phyloP scores from a whole-genome alignment of 2,329 filamentous ascomycete genomes.

The Periconia sp. region DNA sequence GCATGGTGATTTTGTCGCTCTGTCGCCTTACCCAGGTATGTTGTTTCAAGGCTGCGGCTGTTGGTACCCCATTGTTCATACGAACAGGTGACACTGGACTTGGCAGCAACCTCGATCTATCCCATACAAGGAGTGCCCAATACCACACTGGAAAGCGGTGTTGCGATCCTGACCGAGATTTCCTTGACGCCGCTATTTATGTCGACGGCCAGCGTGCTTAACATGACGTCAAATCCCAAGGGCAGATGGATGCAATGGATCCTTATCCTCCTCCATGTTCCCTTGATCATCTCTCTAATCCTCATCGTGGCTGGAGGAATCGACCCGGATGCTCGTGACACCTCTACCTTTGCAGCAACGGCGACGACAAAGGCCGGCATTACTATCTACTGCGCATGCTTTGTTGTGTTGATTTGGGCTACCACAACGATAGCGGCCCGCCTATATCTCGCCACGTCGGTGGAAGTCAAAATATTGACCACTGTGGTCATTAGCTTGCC shows the following conservation, averaged over 20 bases:
- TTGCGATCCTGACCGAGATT: conserved; percentile 45
- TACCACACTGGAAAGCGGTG: conserved; percentile 37
- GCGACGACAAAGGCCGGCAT: conserved; percentile 43
- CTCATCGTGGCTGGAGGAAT: conserved; percentile 44
- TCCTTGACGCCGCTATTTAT: conserved; percentile 44
- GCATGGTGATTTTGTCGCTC: conserved; percentile 35
- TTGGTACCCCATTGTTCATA: not conserved
- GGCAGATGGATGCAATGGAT: conserved; percentile 47
- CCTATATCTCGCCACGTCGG: conserved; percentile 38
- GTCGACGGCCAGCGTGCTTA: conserved; percentile 41
- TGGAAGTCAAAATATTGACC: conserved; percentile 43
- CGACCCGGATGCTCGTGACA: conserved; percentile 39
- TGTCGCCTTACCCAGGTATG: conserved; percentile 38
- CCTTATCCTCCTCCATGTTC: conserved; percentile 38
- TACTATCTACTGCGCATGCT: conserved; percentile 41
- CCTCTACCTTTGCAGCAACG: conserved; percentile 39
- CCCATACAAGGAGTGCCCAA: conserved; percentile 27
- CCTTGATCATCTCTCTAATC: conserved; percentile 40
- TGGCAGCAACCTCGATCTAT: conserved; percentile 39
- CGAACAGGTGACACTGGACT: conserved; percentile 38
- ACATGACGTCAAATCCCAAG: conserved; percentile 40
- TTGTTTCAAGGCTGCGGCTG: not conserved
- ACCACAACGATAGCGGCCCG: conserved; percentile 43
- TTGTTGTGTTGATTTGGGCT: conserved; percentile 38
- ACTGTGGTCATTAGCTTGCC: conserved; percentile 43